Conservation (phyloP, 176 grass and related monocot species). For the Triticum dicoccoides region DNA sequence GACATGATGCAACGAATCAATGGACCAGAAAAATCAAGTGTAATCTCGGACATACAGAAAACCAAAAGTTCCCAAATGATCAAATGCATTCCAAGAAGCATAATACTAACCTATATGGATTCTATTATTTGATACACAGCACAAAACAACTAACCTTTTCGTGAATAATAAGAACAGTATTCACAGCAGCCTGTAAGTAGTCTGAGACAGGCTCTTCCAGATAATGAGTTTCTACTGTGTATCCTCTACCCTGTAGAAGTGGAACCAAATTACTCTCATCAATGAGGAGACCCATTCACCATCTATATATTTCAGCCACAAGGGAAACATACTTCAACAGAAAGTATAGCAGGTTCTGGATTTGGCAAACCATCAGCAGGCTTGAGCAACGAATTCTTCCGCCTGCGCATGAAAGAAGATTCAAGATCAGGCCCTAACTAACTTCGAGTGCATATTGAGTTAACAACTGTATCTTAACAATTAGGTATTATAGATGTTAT, state of each 20-base stretch:
- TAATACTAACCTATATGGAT: constrained; percentile 4
- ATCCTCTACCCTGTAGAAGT: constrained; percentile 78
- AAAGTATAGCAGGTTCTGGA: constrained; percentile 83
- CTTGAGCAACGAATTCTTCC: constrained; percentile 44
- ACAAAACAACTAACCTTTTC: constrained; percentile 58
- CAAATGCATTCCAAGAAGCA: neutral
- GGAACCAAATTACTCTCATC: constrained; percentile 6
- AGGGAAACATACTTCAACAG: constrained; percentile 79
- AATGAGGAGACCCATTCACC: neutral
- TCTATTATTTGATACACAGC: constrained; percentile 10
- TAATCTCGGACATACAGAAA: neutral
- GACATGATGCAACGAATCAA: neutral
- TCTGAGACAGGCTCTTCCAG: constrained; percentile 90
- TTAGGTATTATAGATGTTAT: no score
- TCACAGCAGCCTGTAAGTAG: constrained; percentile 74
- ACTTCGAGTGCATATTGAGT: constrained; percentile 5
- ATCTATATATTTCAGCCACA: constrained; percentile 14
- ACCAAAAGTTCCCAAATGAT: neutral
- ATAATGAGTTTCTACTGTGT: constrained; percentile 87
- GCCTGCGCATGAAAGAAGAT: constrained; percentile 43
- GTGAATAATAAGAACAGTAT: constrained; percentile 76
- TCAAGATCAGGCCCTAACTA: constrained; percentile 3
- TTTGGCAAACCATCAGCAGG: constrained; percentile 57
- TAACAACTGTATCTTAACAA: neutral
- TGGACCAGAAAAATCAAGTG: neutral